phyloP scores from a whole-genome alignment of 2,329 filamentous ascomycete species.

The Stagonosporopsis chrysanthemi region DNA sequence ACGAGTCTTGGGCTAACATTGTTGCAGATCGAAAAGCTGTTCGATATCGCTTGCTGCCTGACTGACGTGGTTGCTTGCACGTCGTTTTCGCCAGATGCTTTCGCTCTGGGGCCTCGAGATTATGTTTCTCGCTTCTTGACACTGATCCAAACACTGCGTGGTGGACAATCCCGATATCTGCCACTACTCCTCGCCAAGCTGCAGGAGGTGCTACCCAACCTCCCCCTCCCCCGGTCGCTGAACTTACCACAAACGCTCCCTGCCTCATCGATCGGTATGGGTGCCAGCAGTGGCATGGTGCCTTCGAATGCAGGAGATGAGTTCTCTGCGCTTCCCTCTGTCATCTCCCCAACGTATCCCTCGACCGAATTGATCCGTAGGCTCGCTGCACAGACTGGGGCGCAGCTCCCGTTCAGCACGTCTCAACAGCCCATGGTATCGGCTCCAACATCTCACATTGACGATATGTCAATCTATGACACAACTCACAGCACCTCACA shows the following conservation, averaged over 20 bases:
- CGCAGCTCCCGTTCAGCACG: conserved; percentile 44
- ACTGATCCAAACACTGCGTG: conserved; percentile 74
- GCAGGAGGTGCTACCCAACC: conserved; percentile 70
- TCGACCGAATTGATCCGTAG: conserved; percentile 46
- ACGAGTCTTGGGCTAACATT: conserved; percentile 35
- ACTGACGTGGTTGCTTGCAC: conserved; percentile 74
- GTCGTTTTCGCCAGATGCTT: conserved; percentile 63
- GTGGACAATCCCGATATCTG: conserved; percentile 77
- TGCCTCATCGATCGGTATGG: conserved; percentile 38
- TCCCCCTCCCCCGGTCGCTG: conserved; percentile 47
- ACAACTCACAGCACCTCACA: conserved; percentile 42
- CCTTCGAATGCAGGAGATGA: conserved; percentile 44
- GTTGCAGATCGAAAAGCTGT: conserved; percentile 75
- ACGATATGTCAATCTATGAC: conserved; percentile 47
- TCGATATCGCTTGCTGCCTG: conserved; percentile 77
- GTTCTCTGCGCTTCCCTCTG: conserved; percentile 33
- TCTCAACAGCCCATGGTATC: conserved; percentile 43
- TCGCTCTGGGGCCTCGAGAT: conserved; percentile 68
- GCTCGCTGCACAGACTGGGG: conserved; percentile 46
- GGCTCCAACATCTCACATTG: conserved; percentile 42
- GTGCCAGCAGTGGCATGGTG: conserved; percentile 34
- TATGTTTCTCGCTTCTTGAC: conserved; percentile 73
- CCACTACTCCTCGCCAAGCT: conserved; percentile 80
- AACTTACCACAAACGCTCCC: conserved; percentile 41
- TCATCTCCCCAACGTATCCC: conserved; percentile 42